phyloP scores from a whole-genome alignment of 257 asterid species.

The Perilla frutescens region DNA sequence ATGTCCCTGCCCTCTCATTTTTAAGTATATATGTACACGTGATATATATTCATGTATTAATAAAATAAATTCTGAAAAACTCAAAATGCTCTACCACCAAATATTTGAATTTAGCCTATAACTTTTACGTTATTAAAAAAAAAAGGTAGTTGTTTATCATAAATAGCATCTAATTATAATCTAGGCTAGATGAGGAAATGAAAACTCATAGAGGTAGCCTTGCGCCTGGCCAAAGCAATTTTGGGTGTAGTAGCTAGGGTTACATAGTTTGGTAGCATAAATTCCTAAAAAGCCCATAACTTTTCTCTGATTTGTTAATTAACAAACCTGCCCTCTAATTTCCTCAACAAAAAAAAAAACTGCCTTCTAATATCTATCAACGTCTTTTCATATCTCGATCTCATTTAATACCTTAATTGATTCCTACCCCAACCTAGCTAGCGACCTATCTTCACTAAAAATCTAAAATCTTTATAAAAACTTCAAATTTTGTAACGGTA shows the following conservation, averaged over 20 bases:
- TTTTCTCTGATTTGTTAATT: constrained; percentile 38
- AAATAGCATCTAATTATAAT: background rate
- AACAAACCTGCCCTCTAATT: constrained; percentile 35
- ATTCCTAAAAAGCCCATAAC: constrained; percentile 34
- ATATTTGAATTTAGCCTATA: too few species aligned
- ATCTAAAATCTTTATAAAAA: too few species aligned
- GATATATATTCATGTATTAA: too few species aligned
- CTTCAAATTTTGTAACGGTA: too few species aligned
- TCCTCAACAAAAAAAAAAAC: too few species aligned
- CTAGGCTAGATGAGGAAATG: background rate
- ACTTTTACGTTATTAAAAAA: too few species aligned
- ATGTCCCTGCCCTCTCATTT: too few species aligned
- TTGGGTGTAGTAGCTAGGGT: background rate
- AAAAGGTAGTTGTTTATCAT: background rate
- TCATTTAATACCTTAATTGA: constrained; percentile 22
- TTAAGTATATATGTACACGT: too few species aligned
- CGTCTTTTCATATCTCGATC: constrained; percentile 40
- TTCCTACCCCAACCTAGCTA: background rate
- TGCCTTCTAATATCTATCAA: constrained; percentile 36
- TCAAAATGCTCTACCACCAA: too few species aligned
- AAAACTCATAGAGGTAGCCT: constrained; percentile 7
- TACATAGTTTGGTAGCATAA: background rate
- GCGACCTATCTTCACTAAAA: too few species aligned
- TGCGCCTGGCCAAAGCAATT: constrained; percentile 26
- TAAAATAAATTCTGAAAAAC: too few species aligned